Conservation (phyloP, 495 filamentous ascomycete genomes). For the Aspergillus sparsus region DNA sequence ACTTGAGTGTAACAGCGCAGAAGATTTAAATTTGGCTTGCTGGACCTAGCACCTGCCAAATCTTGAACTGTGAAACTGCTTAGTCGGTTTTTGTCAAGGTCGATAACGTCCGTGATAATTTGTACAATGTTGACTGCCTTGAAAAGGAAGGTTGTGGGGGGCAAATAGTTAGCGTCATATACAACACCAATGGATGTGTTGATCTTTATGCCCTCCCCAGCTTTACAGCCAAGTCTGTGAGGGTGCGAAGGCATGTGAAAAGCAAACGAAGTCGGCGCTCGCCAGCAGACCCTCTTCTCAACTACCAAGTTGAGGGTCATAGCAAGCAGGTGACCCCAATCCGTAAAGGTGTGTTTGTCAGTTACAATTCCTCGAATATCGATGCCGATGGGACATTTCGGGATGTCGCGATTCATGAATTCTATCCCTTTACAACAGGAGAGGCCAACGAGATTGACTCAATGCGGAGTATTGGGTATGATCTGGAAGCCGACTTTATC, state of each 20-base stretch:
- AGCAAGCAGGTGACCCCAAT: not conserved
- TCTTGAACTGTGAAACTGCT: slow-evolving; percentile 2
- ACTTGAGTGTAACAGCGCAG: not conserved
- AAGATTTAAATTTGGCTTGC: not conserved
- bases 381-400: slow-evolving; percentile 1
- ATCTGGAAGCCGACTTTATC: not conserved
- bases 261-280: not conserved
- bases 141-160: slow-evolving; percentile 1
- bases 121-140: slow-evolving; percentile 6
- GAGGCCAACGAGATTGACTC: not conserved
- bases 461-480: not conserved
- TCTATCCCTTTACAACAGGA: slow-evolving; percentile 1
- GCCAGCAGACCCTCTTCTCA: not conserved
- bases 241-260: not conserved
- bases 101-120: slow-evolving; percentile 1
- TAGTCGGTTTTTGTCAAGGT: slow-evolving; percentile 10
- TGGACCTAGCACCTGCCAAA: slow-evolving; percentile 3
- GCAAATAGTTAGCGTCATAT: slow-evolving; percentile 1
- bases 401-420: not conserved
- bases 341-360: not conserved
- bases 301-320: not conserved
- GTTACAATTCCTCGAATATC: not conserved
- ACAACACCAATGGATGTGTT: slow-evolving; percentile 11
- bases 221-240: not conserved
- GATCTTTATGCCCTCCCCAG: not conserved